phyloP scores from a whole-genome alignment of 2,329 filamentous ascomycete species.

The Bertia moriformis region DNA sequence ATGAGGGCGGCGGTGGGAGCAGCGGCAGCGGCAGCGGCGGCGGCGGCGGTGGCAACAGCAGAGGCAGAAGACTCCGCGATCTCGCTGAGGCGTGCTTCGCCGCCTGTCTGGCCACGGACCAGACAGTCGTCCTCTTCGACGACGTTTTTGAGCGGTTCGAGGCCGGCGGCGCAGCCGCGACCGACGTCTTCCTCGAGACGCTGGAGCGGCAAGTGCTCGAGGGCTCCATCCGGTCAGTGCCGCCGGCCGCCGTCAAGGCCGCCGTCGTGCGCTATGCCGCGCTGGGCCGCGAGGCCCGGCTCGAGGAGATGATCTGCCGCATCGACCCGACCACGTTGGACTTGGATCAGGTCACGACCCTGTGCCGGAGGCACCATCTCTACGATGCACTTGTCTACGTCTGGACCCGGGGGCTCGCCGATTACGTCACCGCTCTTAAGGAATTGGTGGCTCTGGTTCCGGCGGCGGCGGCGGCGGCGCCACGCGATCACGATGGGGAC shows the following conservation, averaged over 20 bases:
- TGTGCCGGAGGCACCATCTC: conserved; percentile 82
- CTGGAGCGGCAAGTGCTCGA: conserved; percentile 81
- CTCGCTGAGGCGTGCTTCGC: conserved; percentile 72
- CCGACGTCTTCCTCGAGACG: conserved; percentile 77
- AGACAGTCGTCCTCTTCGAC: conserved; percentile 76
- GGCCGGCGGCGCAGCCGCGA: conserved; percentile 53
- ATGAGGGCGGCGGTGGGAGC: too few species aligned
- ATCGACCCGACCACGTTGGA: conserved; percentile 84
- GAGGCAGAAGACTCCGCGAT: too few species aligned
- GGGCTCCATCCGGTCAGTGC: conserved; percentile 57
- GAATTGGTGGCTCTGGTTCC: conserved; percentile 60
- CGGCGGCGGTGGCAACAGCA: conserved; percentile 33
- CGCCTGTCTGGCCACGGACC: conserved; percentile 64
- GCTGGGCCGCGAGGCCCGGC: conserved; percentile 57
- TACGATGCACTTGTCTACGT: conserved; percentile 95
- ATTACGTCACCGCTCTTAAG: conserved; percentile 81
- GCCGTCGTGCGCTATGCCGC: conserved; percentile 70
- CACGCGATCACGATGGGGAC: conserved; percentile 38
- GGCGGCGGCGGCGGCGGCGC: too few species aligned
- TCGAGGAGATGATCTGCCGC: conserved; percentile 90
- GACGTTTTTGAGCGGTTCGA: conserved; percentile 84
- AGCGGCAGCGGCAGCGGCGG: too few species aligned
- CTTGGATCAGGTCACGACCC: conserved; percentile 74
- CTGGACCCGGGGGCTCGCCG: conserved; percentile 79
- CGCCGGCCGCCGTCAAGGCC: conserved; percentile 72